A percentile compares a stretch with the other conserved stretches of the same genome.
These are phyloP conservation scores for Reutealis trisperma DNA, from an alignment of 345 rosid species.

Conservation along the genomic window DNA sequence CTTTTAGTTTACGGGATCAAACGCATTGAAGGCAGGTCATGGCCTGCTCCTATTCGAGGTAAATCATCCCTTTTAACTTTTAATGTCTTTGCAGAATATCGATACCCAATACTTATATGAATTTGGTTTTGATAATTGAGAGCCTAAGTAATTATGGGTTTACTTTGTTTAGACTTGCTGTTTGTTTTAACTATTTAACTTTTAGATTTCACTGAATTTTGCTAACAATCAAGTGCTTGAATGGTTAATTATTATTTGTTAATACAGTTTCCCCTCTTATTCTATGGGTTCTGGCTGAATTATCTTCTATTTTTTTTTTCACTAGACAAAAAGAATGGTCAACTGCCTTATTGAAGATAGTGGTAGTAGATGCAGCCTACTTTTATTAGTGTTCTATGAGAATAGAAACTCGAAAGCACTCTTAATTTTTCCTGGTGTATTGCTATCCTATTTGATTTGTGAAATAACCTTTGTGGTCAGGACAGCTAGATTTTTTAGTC, in stretches of 20 bases:
- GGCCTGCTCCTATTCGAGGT: constrained; percentile 93
- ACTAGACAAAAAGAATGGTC: neutral
- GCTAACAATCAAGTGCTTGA: too few relatives aligned
- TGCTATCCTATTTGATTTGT: too few relatives aligned
- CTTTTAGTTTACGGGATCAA: constrained; percentile 81
- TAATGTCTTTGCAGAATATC: neutral
- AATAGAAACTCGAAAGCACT: too few relatives aligned
- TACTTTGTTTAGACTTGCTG: too few relatives aligned
- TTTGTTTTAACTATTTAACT: neutral
- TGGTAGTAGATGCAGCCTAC: too few relatives aligned
- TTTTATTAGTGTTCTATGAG: too few relatives aligned
- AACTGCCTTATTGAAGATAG: neutral
- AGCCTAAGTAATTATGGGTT: too few relatives aligned
- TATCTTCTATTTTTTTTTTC: neutral
- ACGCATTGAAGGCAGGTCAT: constrained; percentile 91
- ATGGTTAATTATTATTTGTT: too few relatives aligned
- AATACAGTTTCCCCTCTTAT: neutral
- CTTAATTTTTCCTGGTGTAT: too few relatives aligned
- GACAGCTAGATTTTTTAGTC: neutral
- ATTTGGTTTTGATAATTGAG: neutral
- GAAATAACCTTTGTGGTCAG: neutral
- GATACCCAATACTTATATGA: neutral
- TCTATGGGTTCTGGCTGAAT: neutral
- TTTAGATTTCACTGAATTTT: neutral
- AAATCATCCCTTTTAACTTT: neutral